Percentiles rank a stretch among this genome's conserved stretches.
These are phyloP conservation scores for Epichloe elymi DNA, from an alignment of 2,329 filamentous ascomycete species.

Conservation along the genomic window DNA sequence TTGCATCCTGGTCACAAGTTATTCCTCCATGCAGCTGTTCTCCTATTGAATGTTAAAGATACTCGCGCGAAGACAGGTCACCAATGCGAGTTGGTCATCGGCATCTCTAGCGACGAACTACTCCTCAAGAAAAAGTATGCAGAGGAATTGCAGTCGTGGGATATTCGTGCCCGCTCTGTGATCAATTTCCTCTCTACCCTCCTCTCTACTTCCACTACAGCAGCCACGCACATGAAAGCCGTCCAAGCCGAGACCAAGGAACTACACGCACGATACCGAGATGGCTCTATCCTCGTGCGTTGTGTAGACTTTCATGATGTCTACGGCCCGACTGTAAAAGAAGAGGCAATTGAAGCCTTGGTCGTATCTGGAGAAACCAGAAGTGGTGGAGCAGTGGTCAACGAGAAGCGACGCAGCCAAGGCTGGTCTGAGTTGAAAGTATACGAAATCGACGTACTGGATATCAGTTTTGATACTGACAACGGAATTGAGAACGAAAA, in stretches of 20 bases:
- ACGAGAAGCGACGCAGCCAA: constrained; percentile 62
- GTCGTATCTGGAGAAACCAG: constrained; percentile 84
- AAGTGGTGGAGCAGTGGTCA: constrained; percentile 71
- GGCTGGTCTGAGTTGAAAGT: constrained; percentile 66
- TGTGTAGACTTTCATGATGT: constrained; percentile 79
- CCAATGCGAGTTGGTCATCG: constrained; percentile 56
- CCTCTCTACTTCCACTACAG: constrained; percentile 25
- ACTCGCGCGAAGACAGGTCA: neutral
- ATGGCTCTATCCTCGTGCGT: constrained; percentile 50
- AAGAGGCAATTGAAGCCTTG: constrained; percentile 63
- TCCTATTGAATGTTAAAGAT: constrained; percentile 31
- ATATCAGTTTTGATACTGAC: constrained; percentile 37
- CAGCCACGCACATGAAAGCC: constrained; percentile 5
- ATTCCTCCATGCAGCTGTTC: constrained; percentile 75
- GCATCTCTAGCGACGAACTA: constrained; percentile 78
- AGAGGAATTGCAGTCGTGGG: constrained; percentile 70
- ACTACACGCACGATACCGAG: constrained; percentile 39
- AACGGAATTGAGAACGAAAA: constrained; percentile 22
- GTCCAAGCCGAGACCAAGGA: constrained; percentile 11
- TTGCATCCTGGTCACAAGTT: constrained; percentile 92
- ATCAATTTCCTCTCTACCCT: constrained; percentile 61
- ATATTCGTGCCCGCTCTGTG: constrained; percentile 53
- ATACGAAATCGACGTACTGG: constrained; percentile 82
- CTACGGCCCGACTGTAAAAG: constrained; percentile 81
- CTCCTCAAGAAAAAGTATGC: constrained; percentile 82